Percentiles rank a stretch among this genome's conserved stretches.
These are phyloP conservation scores for Eleusine coracana DNA, from an alignment of 176 grass and related monocot genomes.

Conservation along the genomic window DNA sequence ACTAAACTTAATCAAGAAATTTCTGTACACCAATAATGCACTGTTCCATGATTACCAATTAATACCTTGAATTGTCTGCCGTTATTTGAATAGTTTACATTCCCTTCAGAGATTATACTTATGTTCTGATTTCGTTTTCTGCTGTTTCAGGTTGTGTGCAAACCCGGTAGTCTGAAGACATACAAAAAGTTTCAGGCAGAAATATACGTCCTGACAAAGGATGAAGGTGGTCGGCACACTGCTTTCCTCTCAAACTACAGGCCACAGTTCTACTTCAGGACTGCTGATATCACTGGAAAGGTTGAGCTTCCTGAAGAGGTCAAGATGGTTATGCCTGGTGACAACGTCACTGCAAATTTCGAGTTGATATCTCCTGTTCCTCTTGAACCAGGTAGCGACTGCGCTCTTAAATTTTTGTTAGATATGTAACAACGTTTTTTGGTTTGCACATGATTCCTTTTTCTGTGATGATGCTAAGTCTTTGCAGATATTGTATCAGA, in stretches of 20 bases:
- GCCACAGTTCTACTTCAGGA: conserved; percentile 95
- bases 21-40: neutral
- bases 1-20: neutral
- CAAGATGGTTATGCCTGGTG: conserved; percentile 96
- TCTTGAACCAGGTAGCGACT: conserved; percentile 72
- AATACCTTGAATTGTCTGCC: neutral
- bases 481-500: neutral
- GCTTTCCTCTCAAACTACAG: conserved; percentile 85
- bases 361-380: conserved; percentile 86
- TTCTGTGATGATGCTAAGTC: neutral
- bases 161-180: conserved; percentile 81
- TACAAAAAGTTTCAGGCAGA: conserved; percentile 90
- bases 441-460: neutral
- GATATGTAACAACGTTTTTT: neutral
- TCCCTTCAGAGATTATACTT: neutral
- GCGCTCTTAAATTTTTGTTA: neutral
- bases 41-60: neutral
- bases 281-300: conserved; percentile 91
- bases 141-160: conserved; percentile 77
- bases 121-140: neutral
- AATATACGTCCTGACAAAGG: conserved; percentile 88
- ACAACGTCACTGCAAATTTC: conserved; percentile 83
- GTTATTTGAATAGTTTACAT: neutral
- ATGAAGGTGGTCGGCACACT: conserved; percentile 96
- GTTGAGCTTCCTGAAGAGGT: conserved; percentile 58